phyloP scores from a whole-genome alignment of 169 alveolate species.

The Plasmodium yoelii region DNA sequence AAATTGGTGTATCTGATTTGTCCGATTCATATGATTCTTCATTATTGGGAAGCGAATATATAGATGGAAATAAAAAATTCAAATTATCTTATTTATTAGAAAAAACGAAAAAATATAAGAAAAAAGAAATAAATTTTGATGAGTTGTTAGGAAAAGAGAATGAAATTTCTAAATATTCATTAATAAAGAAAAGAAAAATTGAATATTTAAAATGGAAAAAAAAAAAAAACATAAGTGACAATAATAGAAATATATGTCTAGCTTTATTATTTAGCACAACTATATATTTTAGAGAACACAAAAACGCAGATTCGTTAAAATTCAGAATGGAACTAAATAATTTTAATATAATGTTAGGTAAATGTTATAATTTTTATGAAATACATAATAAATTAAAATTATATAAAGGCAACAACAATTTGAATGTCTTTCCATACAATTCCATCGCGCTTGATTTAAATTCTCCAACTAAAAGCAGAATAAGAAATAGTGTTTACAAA shows the following conservation, averaged over 20 bases:
- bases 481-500: constrained; percentile 4
- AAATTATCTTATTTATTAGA: constrained; percentile 6
- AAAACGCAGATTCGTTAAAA: constrained; percentile 5
- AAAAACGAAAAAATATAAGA: constrained; percentile 1
- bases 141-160: constrained; percentile 23
- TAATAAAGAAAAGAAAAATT: constrained; percentile 13
- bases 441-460: constrained; percentile 29
- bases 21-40: too few relatives aligned
- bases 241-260: constrained; percentile 56
- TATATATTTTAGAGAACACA: constrained; percentile 35
- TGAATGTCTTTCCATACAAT: constrained; percentile 11
- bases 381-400: constrained; percentile 42
- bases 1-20: background rate
- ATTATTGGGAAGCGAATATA: constrained; percentile 10
- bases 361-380: constrained; percentile 51
- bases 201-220: constrained; percentile 34
- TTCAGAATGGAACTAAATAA: constrained; percentile 22
- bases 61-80: constrained; percentile 1
- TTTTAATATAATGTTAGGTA: constrained; percentile 54
- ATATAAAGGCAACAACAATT: constrained; percentile 31
- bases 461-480: background rate
- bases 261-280: constrained; percentile 38
- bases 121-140: constrained; percentile 7
- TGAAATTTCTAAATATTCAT: background rate
- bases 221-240: constrained; percentile 36